phyloP scores from a whole-genome alignment of 2,329 filamentous ascomycete species.

The Coniochaeta hoffmannii region DNA sequence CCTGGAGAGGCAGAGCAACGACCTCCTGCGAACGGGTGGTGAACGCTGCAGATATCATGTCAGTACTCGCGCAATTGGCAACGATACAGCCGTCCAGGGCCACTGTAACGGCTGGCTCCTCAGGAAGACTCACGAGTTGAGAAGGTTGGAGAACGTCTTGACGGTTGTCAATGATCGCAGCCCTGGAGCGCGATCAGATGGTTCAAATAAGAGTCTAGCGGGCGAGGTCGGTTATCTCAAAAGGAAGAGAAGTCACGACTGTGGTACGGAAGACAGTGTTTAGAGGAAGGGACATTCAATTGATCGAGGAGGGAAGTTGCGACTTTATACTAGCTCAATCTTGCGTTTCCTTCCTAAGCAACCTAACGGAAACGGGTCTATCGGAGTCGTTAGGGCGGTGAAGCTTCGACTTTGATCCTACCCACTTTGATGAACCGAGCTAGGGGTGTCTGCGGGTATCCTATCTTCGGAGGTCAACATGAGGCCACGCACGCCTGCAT shows the following conservation, averaged over 20 bases:
- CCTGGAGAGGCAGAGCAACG: conserved; percentile 86
- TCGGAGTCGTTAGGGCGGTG: not conserved
- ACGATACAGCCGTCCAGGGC: too few species aligned
- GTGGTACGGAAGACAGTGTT: not conserved
- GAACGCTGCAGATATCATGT: conserved; percentile 51
- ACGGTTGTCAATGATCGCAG: conserved; percentile 57
- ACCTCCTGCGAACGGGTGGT: conserved; percentile 95
- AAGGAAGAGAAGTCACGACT: not conserved
- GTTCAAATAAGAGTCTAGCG: conserved; percentile 5
- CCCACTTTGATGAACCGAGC: not conserved
- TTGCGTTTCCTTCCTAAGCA: not conserved
- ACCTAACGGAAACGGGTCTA: not conserved
- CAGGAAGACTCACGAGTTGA: conserved; percentile 71
- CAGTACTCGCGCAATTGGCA: conserved; percentile 2
- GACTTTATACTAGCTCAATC: not conserved
- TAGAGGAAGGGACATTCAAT: not conserved
- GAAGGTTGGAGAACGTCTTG: conserved; percentile 98
- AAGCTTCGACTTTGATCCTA: not conserved
- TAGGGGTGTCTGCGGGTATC: not conserved
- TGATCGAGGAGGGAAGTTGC: not conserved
- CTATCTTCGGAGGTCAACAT: not conserved
- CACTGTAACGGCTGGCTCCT: too few species aligned
- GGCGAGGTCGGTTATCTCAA: conserved; percentile 3
- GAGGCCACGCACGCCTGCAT: not conserved
- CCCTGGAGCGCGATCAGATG: conserved; percentile 45